Evolutionary conservation across 75 land plant genomes (phyloP).

Genomic region (Selaginella moellendorffii): DNA sequence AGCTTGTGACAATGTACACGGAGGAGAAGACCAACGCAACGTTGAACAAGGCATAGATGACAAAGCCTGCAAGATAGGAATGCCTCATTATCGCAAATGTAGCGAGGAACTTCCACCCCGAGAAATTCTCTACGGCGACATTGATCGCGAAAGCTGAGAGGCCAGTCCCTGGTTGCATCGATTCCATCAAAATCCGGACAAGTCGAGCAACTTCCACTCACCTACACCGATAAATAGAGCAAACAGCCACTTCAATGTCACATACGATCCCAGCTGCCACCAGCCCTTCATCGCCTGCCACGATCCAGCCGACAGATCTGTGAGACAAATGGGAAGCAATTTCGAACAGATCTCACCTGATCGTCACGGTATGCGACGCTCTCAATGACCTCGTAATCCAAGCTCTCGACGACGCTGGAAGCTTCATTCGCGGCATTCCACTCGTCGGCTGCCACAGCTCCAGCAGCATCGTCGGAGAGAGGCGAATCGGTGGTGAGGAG

Average conservation of each 20-base stretch:
- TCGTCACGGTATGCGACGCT: conserved; percentile 72
- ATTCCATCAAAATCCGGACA: too few species aligned
- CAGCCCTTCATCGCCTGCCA: conserved; percentile 66
- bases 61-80: conserved; percentile 72
- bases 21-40: conserved; percentile 72
- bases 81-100: conserved; percentile 76
- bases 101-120: conserved; percentile 86
- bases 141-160: conserved; percentile 92
- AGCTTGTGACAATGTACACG: conserved; percentile 76
- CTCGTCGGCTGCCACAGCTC: neutral
- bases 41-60: conserved; percentile 64
- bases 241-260: conserved; percentile 74
- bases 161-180: conserved; percentile 73
- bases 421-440: neutral
- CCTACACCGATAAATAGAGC: conserved; percentile 84
- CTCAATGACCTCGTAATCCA: conserved; percentile 94
- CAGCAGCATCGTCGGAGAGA: neutral
- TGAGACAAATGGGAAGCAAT: neutral
- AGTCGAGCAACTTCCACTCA: too few species aligned
- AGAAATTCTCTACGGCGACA: conserved; percentile 91
- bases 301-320: neutral
- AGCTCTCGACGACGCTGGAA: conserved; percentile 43
- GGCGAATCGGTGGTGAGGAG: conserved; percentile 16
- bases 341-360: conserved; percentile 33
- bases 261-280: conserved; percentile 42